Evolutionary conservation across 169 alveolate genomes (phyloP).

Genomic region (Ichthyophthirius multifiliis): DNA sequence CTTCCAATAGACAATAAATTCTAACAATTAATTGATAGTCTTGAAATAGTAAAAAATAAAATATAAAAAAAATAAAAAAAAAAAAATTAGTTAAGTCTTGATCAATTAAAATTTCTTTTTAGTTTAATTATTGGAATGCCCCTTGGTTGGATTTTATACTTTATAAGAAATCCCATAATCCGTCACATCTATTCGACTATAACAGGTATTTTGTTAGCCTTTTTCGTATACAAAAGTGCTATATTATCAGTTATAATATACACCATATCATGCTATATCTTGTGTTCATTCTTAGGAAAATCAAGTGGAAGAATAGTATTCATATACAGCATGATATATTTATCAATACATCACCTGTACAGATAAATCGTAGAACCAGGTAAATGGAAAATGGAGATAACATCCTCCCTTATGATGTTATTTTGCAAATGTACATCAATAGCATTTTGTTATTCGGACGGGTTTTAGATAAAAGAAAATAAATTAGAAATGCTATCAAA

Average conservation of each 20-base stretch:
- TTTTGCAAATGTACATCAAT: constrained; percentile 21
- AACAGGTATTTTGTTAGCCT: constrained; percentile 1
- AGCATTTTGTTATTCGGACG: constrained; percentile 32
- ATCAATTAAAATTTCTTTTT: constrained; percentile 10
- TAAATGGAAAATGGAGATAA: constrained; percentile 28
- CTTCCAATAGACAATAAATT: no score
- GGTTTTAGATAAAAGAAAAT: constrained; percentile 13
- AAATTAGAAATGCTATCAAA: background rate
- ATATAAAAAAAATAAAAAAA: no score
- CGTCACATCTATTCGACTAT: background rate
- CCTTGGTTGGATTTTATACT: constrained; percentile 13
- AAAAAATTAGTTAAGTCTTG: background rate
- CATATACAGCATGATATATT: background rate
- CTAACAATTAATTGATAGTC: no score
- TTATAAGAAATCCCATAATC: background rate
- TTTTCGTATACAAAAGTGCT: constrained; percentile 5
- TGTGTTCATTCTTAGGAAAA: constrained; percentile 11
- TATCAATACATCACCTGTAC: constrained; percentile 28
- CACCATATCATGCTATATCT: constrained; percentile 5
- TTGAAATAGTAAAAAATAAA: no score
- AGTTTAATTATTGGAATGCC: constrained; percentile 25
- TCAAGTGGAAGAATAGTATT: constrained; percentile 6
- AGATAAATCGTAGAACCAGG: constrained; percentile 22
- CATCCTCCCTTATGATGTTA: constrained; percentile 23
- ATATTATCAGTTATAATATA: background rate